These are phyloP conservation scores for Fusarium xylarioides DNA, from an alignment of 2,329 filamentous ascomycete species.

Conservation along the genomic window DNA sequence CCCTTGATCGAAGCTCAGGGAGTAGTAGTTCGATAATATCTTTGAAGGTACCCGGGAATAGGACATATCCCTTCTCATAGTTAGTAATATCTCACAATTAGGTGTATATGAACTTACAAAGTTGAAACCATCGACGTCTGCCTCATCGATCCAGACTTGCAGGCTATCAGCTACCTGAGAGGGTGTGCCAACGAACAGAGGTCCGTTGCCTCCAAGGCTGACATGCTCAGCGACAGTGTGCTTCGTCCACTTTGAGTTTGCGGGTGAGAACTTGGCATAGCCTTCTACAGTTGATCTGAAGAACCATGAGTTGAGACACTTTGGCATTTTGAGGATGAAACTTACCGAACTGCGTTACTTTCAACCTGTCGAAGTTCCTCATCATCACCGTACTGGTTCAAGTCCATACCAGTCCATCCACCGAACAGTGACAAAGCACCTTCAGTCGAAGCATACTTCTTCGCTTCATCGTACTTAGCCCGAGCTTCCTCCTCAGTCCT, in stretches of 20 bases:
- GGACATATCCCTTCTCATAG: conserved; percentile 62
- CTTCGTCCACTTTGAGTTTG: conserved; percentile 76
- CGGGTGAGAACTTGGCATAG: conserved; percentile 65
- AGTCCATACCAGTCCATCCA: conserved; percentile 73
- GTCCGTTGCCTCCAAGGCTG: conserved; percentile 72
- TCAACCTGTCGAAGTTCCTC: conserved; percentile 70
- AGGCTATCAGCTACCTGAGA: conserved; percentile 72
- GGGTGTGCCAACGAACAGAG: conserved; percentile 71
- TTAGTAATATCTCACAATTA: not conserved
- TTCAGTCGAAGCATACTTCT: conserved; percentile 66
- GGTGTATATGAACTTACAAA: conserved; percentile 59
- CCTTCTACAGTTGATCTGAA: conserved; percentile 62
- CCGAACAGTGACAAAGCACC: conserved; percentile 77
- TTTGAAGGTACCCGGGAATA: conserved; percentile 74
- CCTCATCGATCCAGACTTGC: conserved; percentile 73
- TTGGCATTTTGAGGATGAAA: not conserved
- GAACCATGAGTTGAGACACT: not conserved
- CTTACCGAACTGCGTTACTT: conserved; percentile 65
- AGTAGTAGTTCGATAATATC: conserved; percentile 73
- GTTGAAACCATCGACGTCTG: conserved; percentile 80
- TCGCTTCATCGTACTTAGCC: conserved; percentile 69
- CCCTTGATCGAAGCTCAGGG: conserved; percentile 68
- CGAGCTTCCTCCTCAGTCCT: conserved; percentile 72
- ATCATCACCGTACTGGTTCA: conserved; percentile 68
- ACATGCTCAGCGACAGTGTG: conserved; percentile 74